These are phyloP conservation scores for Boletus barrowsii DNA, from an alignment of 768 basidiomycete species.

Conservation along the genomic window DNA sequence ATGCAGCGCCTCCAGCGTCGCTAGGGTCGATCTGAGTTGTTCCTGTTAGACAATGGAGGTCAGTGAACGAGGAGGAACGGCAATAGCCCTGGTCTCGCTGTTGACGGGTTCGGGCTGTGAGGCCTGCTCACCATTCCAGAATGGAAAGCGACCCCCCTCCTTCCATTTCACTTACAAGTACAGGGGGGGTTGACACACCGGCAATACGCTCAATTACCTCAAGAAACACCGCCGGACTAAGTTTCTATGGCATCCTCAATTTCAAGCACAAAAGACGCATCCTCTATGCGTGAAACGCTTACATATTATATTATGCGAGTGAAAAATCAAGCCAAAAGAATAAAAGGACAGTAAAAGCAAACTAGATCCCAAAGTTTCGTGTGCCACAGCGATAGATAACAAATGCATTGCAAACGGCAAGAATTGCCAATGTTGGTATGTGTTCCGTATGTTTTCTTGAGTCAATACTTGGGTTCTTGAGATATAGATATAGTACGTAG, in stretches of 20 bases:
- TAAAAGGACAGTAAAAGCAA: constrained; percentile 13
- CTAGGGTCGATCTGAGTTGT: constrained; percentile 17
- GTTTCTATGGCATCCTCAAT: too few species aligned
- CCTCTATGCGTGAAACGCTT: neutral
- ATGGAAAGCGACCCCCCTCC: constrained; percentile 31
- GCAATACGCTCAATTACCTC: too few species aligned
- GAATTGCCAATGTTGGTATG: constrained; percentile 30
- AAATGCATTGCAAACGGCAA: constrained; percentile 31
- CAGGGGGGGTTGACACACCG: constrained; percentile 14
- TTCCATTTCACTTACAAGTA: constrained; percentile 11
- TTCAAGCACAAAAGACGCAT: neutral
- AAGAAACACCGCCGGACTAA: too few species aligned
- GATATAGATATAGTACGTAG: constrained; percentile 37
- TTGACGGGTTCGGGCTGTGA: constrained; percentile 22
- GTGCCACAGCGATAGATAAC: constrained; percentile 32
- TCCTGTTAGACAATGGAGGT: constrained; percentile 19
- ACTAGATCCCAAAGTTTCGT: constrained; percentile 20
- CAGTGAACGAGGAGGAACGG: constrained; percentile 16
- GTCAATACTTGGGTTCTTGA: constrained; percentile 30
- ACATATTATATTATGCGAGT: constrained; percentile 11
- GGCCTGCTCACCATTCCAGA: constrained; percentile 17
- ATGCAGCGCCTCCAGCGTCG: constrained; percentile 27
- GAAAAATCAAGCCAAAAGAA: constrained; percentile 5
- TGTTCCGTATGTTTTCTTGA: constrained; percentile 33
- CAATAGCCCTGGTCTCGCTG: constrained; percentile 24